Base-by-base conservation (phyloP, 371 early-diverging fungal species). In the Haplosporangium sp. region DNA sequence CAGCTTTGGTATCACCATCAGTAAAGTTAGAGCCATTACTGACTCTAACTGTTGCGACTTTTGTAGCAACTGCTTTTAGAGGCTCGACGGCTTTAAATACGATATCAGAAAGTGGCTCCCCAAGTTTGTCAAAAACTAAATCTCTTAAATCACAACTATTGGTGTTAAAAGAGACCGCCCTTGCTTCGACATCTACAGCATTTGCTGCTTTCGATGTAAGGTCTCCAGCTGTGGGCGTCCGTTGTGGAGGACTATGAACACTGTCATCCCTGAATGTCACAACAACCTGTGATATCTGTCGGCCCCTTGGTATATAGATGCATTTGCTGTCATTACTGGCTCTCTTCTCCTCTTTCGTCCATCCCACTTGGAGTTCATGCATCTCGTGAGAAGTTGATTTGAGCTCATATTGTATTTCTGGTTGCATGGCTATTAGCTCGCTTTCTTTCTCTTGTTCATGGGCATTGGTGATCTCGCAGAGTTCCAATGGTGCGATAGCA, bases 31-130 rank as follows among this genome's bases (percentile, higher is more conserved):
- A 55, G 2, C 34, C 55, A 13, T 55, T 55, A 17, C 55, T 55
- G 34, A 34, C 34, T 55, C 55, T 55, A 17, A 20, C 34, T 20
- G 35, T 11, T 8, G 55, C 4, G 11, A 34, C 27, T 9, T 55
- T 55, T 55, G 20, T 34, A 1, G 17, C 34, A 11, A 9, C 3
- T 55, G 55, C 2, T 55, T 55, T 35, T 39, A 45, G 35, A 9
- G 60, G 68, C n/a, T 70, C 45, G 19, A 58, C 58, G 4, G 57
- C 57, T 4, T 65, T 72, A 50, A 72, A 72, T 52, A 78, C 67
- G 61, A 74, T 78, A 17, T 78, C 79, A 1, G 74, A 67, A 1
- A 78, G 50, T 3, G 79, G 71, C 42, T 78, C 79, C 27, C 58
- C 71, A 2, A 74, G 37, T 19, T 59, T 47, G 5, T 56, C 50